Evolutionary conservation across 1,284 basidiomycete species (phyloP).

Genomic region (Ceratobasidium sp.): DNA sequence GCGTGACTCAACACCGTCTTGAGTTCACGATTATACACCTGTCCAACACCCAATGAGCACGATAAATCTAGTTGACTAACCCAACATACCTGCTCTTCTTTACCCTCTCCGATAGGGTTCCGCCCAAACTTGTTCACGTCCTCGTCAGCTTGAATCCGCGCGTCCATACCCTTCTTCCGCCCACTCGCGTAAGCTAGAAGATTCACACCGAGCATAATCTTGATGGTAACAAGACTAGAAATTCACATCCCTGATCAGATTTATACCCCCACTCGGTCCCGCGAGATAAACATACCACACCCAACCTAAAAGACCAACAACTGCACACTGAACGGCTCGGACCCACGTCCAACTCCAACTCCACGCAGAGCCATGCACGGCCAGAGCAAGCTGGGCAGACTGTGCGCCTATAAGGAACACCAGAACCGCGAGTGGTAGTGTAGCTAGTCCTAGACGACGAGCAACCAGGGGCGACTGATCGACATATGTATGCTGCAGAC

Average conservation of each 20-base stretch:
- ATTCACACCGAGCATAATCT: conserved; percentile 88
- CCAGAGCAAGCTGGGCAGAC: conserved; percentile 59
- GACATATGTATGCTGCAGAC: conserved; percentile 81
- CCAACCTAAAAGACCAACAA: conserved; percentile 79
- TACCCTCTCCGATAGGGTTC: conserved; percentile 86
- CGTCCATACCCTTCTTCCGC: conserved; percentile 79
- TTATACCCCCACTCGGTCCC: neutral
- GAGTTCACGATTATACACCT: conserved; percentile 84
- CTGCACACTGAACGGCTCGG: conserved; percentile 70
- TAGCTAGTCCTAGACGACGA: conserved; percentile 92
- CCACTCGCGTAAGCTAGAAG: conserved; percentile 84
- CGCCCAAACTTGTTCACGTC: conserved; percentile 85
- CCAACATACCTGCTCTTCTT: conserved; percentile 78
- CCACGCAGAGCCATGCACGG: conserved; percentile 53
- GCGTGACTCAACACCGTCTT: conserved; percentile 74
- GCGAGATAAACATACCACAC: conserved; percentile 67
- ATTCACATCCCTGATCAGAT: neutral
- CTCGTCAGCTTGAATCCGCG: conserved; percentile 71
- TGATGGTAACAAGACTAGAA: conserved; percentile 79
- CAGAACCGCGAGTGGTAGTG: conserved; percentile 90
- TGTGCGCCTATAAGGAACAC: conserved; percentile 90
- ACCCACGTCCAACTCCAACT: conserved; percentile 58
- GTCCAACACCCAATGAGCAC: conserved; percentile 22
- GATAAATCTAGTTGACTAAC: conserved; percentile 3
- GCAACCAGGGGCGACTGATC: conserved; percentile 96